Percentiles rank a stretch among this genome's conserved stretches.
phyloP scores from a whole-genome alignment of 768 basidiomycete genomes.

The Leccinum pellstonianum region DNA sequence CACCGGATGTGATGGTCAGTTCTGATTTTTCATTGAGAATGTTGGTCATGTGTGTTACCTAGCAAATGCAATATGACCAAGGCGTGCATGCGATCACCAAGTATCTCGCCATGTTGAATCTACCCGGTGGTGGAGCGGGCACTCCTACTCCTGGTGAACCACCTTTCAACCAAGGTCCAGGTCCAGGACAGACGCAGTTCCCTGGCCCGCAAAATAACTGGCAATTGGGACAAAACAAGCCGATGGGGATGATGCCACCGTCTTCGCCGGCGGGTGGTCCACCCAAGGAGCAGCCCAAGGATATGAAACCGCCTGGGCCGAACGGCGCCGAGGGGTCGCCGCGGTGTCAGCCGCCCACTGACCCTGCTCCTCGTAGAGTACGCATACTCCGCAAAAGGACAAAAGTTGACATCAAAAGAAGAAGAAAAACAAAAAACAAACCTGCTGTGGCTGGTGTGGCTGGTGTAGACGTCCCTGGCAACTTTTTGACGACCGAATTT shows the following conservation, averaged over 20 bases:
- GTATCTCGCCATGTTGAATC: slow-evolving; percentile 30
- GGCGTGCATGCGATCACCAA: slow-evolving; percentile 38
- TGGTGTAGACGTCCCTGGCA: slow-evolving; percentile 18
- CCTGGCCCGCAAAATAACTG: slow-evolving; percentile 32
- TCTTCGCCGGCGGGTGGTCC: slow-evolving; percentile 47
- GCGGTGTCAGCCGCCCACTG: slow-evolving; percentile 35
- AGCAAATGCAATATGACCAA: slow-evolving; percentile 36
- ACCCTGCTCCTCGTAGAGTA: too few relatives aligned
- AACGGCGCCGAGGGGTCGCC: slow-evolving; percentile 41
- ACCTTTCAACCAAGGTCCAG: slow-evolving; percentile 34
- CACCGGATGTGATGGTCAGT: slow-evolving; percentile 24
- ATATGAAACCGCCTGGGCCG: slow-evolving; percentile 31
- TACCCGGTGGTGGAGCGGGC: slow-evolving; percentile 35
- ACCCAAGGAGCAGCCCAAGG: slow-evolving; percentile 33
- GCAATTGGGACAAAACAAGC: slow-evolving; percentile 32
- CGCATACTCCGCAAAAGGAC: too few relatives aligned
- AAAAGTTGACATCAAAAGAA: too few relatives aligned
- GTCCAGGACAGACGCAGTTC: slow-evolving; percentile 34
- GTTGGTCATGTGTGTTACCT: slow-evolving; percentile 18
- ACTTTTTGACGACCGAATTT: slow-evolving; percentile 38
- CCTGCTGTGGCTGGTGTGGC: slow-evolving; percentile 22
- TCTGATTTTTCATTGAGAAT: background rate
- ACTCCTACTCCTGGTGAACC: slow-evolving; percentile 47
- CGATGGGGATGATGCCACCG: slow-evolving; percentile 49
- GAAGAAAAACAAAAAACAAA: too few relatives aligned